Conservation (phyloP, 257 asterid genomes). For the Anisodus acutangulus region DNA sequence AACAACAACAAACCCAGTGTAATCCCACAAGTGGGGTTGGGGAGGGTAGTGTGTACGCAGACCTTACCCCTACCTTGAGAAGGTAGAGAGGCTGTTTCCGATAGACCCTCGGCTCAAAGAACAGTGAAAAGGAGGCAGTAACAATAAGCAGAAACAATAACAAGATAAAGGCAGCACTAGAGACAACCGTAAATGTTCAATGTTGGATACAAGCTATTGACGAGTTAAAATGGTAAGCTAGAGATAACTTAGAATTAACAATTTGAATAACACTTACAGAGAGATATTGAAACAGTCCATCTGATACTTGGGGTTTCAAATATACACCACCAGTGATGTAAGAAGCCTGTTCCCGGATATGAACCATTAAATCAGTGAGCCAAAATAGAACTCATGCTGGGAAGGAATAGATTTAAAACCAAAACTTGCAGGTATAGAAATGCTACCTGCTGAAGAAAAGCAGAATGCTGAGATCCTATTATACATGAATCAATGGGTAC, state of each 20-base stretch:
- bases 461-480: conserved; percentile 85
- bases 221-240: not conserved
- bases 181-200: not conserved
- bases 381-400: conserved; percentile 26
- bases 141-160: too few species aligned
- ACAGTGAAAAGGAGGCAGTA: too few species aligned
- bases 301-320: conserved; percentile 80
- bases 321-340: conserved; percentile 87
- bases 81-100: too few species aligned
- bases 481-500: conserved; percentile 89
- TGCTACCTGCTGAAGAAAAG: conserved; percentile 93
- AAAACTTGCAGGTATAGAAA: conserved; percentile 28
- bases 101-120: too few species aligned
- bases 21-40: too few species aligned
- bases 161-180: not conserved
- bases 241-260: not conserved
- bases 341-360: conserved; percentile 66
- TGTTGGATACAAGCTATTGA: not conserved
- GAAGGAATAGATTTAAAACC: not conserved
- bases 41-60: too few species aligned
- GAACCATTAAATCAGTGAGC: conserved; percentile 35
- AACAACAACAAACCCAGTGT: too few species aligned
- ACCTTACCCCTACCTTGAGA: too few species aligned
- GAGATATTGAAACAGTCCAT: conserved; percentile 84
- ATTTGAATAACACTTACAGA: conserved; percentile 53